Base-by-base conservation (phyloP, 1,284 basidiomycete genomes). In the Omphalotus olearius region DNA sequence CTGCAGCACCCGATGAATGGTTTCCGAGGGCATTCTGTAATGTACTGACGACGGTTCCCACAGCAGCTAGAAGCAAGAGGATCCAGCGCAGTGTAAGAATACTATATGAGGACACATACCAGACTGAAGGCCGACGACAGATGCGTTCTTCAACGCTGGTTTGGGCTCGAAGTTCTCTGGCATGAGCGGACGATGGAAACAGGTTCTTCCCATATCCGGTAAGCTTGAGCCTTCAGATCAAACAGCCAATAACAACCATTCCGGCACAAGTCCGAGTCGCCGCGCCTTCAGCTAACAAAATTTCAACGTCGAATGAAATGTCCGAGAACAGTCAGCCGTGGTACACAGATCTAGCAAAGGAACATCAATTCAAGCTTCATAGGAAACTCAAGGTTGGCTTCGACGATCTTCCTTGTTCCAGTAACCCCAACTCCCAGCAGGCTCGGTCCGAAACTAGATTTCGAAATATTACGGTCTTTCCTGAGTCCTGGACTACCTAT, bases 1-100 rank as follows among this genome's bases (percentile, higher is more conserved):
- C 94, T 68, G 88, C 78, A n/a, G 92, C 93, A 60, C 94, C 94
- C 60, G 80, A 78, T 52, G 85, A 79, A 70, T 97, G 93, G 50
- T 72, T 78, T 46, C 83, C 81, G 57, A 96, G 71, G 40, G 93
- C 86, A 76, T 94, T 94, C 71, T 93, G 91, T 39, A 93, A 75
- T 18, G 88, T 76, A 62, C 88, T 89, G 67, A 91, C 80, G 64
- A 93, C 77, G 54, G 85, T 74, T 42, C 92, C 92, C 51, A 91
- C 82, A 53, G 77, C 80, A 38, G 81, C 88, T 51, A 30, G 10
- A n/a, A 11, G 17, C 20, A 20, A 26, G 36, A 14, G 18, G 13
- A 17, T n/a, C 16, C 23, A 10, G 17, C 5, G 23, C 3, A 18
- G 2, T 7, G 11, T 1, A 40, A 1, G n/a, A n/a, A 14, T 28